phyloP scores from a whole-genome alignment of 306 rosid species.

The Cucurbita moschata region DNA sequence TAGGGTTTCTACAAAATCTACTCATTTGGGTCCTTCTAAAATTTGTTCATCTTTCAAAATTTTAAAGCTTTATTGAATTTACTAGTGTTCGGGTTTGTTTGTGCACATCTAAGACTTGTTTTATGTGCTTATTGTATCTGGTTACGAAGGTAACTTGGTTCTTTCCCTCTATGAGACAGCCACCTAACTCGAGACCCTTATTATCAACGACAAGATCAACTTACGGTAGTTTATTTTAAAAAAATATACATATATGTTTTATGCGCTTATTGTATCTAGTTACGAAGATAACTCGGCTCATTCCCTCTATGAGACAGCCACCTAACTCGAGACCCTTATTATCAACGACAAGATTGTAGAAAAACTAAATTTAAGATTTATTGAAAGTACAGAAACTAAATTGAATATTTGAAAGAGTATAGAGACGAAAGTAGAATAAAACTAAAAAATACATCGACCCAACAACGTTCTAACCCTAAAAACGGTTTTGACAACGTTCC shows the following conservation, averaged over 20 bases:
- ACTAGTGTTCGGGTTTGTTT: background rate
- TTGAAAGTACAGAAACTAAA: no score
- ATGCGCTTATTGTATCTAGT: background rate
- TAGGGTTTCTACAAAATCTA: background rate
- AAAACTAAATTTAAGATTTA: no score
- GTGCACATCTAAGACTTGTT: background rate
- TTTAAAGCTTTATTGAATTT: background rate
- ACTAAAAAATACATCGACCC: no score
- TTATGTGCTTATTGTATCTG: background rate
- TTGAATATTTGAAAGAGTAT: no score
- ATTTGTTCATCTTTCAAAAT: background rate
- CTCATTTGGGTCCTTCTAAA: background rate
- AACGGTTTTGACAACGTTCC: no score
- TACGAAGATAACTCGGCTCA: background rate
- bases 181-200: no score
- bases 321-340: background rate
- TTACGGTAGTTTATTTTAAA: background rate
- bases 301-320: background rate
- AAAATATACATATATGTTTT: no score
- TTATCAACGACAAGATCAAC: background rate
- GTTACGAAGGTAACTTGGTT: background rate
- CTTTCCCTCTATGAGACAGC: background rate
- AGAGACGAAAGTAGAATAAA: no score
- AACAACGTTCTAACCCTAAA: no score
- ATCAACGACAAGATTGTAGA: background rate